Conservation (phyloP, 345 rosid species). For the Physaria fendleri region DNA sequence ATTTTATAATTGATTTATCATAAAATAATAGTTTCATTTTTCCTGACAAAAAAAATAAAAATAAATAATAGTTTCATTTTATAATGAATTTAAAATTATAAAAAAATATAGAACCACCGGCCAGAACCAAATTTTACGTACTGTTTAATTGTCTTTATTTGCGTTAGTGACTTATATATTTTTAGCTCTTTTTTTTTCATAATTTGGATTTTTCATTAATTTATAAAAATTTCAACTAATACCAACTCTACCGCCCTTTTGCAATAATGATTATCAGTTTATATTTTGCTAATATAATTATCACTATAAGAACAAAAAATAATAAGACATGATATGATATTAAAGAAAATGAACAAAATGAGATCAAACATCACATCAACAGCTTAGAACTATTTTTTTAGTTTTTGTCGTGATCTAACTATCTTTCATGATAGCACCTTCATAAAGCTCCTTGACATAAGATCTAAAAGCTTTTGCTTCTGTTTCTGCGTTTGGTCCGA, state of each 20-base stretch:
- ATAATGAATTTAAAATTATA: too few relatives aligned
- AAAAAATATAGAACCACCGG: too few relatives aligned
- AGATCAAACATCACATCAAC: constrained; percentile 7
- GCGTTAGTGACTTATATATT: background rate
- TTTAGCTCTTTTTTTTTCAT: background rate
- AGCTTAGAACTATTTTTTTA: constrained; percentile 6
- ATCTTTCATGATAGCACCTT: constrained; percentile 33
- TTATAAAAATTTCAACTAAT: background rate
- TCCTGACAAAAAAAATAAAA: too few relatives aligned
- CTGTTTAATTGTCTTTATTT: constrained; percentile 1
- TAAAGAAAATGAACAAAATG: constrained; percentile 13
- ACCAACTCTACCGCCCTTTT: constrained; percentile 18
- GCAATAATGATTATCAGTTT: background rate
- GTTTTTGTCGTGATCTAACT: background rate
- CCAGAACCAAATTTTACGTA: background rate
- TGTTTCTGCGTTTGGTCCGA: constrained; percentile 11
- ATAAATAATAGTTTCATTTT: background rate
- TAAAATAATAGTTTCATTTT: background rate
- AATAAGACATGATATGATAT: background rate
- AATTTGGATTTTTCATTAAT: background rate
- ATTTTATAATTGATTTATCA: background rate
- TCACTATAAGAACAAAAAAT: background rate
- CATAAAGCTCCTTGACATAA: constrained; percentile 47
- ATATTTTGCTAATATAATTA: background rate
- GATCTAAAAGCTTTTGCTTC: constrained; percentile 42